A percentile compares a stretch with the other conserved stretches of the same genome.
Conservation (phyloP, 345 rosid species). For the Eucalyptus curtisii region DNA sequence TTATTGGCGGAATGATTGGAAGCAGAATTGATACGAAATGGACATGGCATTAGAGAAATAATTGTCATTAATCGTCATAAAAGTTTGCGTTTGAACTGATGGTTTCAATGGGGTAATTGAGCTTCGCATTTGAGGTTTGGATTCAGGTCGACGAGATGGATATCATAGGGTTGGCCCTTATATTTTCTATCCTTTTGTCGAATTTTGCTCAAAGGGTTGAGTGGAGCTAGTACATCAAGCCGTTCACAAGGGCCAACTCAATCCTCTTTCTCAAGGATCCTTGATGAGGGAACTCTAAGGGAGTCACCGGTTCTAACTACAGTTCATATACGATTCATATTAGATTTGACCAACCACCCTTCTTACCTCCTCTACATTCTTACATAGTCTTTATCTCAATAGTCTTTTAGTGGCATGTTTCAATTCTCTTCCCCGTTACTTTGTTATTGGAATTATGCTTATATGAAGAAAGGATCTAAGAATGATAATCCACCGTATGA, state of each 20-base stretch:
- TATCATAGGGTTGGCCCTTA: neutral
- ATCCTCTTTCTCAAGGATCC: neutral
- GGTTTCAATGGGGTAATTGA: rapidly evolving
- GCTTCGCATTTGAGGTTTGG: neutral
- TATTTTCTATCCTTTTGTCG: too few species aligned
- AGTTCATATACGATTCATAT: neutral
- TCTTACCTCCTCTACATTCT: neutral
- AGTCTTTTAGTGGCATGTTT: neutral
- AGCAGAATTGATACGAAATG: too few species aligned
- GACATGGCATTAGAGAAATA: rapidly evolving
- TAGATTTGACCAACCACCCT: neutral
- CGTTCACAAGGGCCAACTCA: neutral
- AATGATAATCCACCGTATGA: neutral
- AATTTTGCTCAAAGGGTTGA: neutral
- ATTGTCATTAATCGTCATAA: rapidly evolving
- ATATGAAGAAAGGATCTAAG: neutral
- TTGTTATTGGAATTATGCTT: neutral
- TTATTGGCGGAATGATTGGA: too few species aligned
- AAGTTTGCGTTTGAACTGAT: rapidly evolving
- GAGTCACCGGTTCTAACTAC: rapidly evolving
- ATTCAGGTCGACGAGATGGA: rapidly evolving
- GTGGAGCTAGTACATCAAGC: neutral
- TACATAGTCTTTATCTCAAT: neutral
- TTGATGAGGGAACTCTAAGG: rapidly evolving
- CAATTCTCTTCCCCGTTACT: neutral